Evolutionary conservation across 116 monocot genomes (phyloP).

Genomic region (Papilionanthe hybrid): DNA sequence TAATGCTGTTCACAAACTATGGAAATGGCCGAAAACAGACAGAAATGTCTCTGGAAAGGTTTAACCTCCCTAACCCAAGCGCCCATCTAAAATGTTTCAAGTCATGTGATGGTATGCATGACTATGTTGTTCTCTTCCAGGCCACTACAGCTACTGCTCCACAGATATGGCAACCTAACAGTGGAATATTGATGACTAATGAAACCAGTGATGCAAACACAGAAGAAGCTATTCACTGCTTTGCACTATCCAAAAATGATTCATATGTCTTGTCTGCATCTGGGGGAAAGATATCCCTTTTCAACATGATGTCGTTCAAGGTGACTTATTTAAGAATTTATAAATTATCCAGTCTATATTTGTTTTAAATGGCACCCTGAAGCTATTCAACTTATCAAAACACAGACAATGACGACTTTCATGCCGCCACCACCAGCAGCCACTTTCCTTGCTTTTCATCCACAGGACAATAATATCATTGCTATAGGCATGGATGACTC

Average conservation of each 20-base stretch:
- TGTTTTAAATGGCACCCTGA: neutral
- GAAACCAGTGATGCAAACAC: slow-evolving; percentile 43
- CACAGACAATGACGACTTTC: slow-evolving; percentile 68
- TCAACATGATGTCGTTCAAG: slow-evolving; percentile 83
- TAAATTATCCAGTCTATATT: neutral
- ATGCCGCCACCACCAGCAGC: slow-evolving; percentile 78
- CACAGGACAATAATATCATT: slow-evolving; percentile 72
- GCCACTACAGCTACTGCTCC: slow-evolving; percentile 58
- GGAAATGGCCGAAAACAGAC: slow-evolving; percentile 32
- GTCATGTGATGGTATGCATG: neutral
- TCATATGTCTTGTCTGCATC: slow-evolving; percentile 75
- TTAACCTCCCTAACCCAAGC: neutral
- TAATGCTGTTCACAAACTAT: slow-evolving; percentile 35
- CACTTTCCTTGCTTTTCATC: slow-evolving; percentile 67
- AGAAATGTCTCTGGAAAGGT: slow-evolving; percentile 31
- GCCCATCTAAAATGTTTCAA: neutral
- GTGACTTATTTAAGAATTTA: slow-evolving; percentile 12
- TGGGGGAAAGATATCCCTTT: slow-evolving; percentile 66
- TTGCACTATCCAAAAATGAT: slow-evolving; percentile 83
- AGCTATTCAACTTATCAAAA: slow-evolving; percentile 3
- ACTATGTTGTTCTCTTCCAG: slow-evolving; percentile 19
- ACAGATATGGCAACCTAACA: slow-evolving; percentile 60
- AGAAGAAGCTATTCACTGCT: slow-evolving; percentile 59
- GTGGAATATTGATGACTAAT: slow-evolving; percentile 64
- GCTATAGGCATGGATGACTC: slow-evolving; percentile 84